These are phyloP conservation scores for Fomitopsis palustris DNA, from an alignment of 1,284 basidiomycete species.

Conservation along the genomic window DNA sequence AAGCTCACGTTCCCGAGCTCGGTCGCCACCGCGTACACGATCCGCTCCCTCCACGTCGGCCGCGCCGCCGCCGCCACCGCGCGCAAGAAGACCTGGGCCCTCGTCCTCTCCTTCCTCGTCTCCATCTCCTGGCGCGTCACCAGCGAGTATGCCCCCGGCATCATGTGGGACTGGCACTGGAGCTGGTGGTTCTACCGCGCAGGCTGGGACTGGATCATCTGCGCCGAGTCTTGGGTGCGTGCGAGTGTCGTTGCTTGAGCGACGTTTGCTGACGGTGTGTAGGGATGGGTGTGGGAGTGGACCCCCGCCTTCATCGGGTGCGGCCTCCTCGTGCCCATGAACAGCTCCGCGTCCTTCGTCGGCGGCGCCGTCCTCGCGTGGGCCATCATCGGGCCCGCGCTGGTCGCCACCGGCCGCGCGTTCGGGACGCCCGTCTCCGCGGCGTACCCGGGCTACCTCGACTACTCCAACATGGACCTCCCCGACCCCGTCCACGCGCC, in stretches of 20 bases:
- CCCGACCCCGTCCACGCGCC: conserved; percentile 35
- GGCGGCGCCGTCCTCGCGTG: conserved; percentile 58
- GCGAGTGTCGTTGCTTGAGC: background rate
- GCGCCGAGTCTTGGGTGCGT: conserved; percentile 20
- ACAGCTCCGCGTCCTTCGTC: conserved; percentile 38
- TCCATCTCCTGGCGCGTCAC: conserved; percentile 33
- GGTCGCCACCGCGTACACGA: conserved; percentile 64
- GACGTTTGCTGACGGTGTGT: conserved; percentile 27
- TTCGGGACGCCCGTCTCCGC: conserved; percentile 37
- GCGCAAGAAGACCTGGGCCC: conserved; percentile 51
- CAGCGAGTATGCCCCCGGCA: conserved; percentile 11
- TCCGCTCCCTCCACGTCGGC: conserved; percentile 55
- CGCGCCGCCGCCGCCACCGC: conserved; percentile 43
- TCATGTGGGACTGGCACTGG: conserved; percentile 19
- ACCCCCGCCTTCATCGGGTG: conserved; percentile 43
- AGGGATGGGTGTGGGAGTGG: conserved; percentile 24
- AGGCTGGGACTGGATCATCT: conserved; percentile 23
- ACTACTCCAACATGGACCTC: conserved; percentile 33
- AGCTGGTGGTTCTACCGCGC: conserved; percentile 23
- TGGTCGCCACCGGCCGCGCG: conserved; percentile 51
- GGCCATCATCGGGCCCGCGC: conserved; percentile 58
- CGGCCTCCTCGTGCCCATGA: conserved; percentile 17
- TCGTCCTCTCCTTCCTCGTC: conserved; percentile 45
- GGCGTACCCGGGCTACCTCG: conserved; percentile 41
- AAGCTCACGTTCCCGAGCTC: conserved; percentile 65